These are phyloP conservation scores for Coemansia sp. DNA, from an alignment of 192 early-diverging fungal genomes.

Conservation along the genomic window DNA sequence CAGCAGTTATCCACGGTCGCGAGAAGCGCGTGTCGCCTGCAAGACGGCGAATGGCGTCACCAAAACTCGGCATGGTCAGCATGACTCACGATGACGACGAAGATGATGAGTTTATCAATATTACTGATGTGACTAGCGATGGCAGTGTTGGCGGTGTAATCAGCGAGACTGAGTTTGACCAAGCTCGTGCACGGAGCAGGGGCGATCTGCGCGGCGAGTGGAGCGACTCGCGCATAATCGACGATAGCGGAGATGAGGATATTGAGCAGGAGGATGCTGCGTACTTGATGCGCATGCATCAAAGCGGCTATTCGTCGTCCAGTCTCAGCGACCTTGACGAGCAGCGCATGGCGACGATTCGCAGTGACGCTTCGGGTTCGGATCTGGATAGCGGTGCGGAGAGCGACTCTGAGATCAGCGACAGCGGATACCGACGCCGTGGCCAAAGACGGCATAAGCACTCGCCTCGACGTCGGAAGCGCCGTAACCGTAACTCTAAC, in stretches of 20 bases:
- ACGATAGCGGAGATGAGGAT: slow-evolving; percentile 30
- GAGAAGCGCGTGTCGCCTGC: slow-evolving; percentile 2
- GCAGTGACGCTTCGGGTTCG: slow-evolving; percentile 3
- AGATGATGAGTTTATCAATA: slow-evolving; percentile 53
- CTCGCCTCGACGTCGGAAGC: neutral
- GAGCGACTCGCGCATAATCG: slow-evolving; percentile 30
- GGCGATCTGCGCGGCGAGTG: slow-evolving; percentile 7
- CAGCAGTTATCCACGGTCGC: slow-evolving; percentile 27
- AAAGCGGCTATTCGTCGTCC: slow-evolving; percentile 32
- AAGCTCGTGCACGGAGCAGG: neutral
- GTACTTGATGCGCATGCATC: slow-evolving; percentile 28
- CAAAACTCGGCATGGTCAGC: neutral
- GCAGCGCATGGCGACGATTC: slow-evolving; percentile 18
- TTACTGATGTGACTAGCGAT: slow-evolving; percentile 52
- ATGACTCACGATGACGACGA: slow-evolving; percentile 4
- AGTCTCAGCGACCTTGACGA: slow-evolving; percentile 52
- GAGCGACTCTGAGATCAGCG: slow-evolving; percentile 38
- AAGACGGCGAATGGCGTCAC: neutral
- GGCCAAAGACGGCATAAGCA: neutral
- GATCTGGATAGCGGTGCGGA: slow-evolving; percentile 43
- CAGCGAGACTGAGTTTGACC: slow-evolving; percentile 51
- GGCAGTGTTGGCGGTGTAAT: slow-evolving; percentile 14
- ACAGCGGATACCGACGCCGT: slow-evolving; percentile 1
- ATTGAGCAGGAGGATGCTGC: slow-evolving; percentile 40
- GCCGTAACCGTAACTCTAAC: neutral